Conservation (phyloP, 31 red algal species). For the Odonthalia washingtoniensis region DNA sequence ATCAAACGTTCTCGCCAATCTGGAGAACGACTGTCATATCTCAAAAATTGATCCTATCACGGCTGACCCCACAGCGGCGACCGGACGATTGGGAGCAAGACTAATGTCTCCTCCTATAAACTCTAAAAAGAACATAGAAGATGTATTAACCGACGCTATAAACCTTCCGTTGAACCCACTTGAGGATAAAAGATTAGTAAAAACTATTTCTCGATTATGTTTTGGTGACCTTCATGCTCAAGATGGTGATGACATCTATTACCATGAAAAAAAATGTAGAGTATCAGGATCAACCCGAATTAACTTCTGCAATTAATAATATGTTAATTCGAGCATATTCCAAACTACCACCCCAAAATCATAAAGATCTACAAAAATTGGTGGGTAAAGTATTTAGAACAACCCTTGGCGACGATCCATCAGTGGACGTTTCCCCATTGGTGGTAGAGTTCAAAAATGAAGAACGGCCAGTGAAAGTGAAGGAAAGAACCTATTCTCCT, state of each 20-base stretch:
- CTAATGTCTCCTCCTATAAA: too few species aligned
- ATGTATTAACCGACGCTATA: too few species aligned
- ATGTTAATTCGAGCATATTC: neutral
- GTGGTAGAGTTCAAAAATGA: neutral
- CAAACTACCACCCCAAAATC: neutral
- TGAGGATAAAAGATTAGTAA: too few species aligned
- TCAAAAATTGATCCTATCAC: constrained; percentile 3
- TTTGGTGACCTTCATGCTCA: too few species aligned
- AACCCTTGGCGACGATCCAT: constrained; percentile 9
- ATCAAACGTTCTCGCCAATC: constrained; percentile 25
- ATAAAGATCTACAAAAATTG: neutral
- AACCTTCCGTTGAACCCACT: too few species aligned
- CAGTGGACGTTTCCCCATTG: constrained; percentile 24
- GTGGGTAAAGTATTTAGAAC: constrained; percentile 4
- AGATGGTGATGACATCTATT: constrained; percentile 58
- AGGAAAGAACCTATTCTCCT: constrained; percentile 46
- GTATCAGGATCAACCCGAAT: neutral
- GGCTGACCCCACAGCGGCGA: neutral
- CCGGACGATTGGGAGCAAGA: constrained; percentile 17
- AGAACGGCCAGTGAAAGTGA: constrained; percentile 5
- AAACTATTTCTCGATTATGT: too few species aligned
- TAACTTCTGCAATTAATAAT: constrained; percentile 1
- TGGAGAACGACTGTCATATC: constrained; percentile 36
- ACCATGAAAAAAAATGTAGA: constrained; percentile 52
- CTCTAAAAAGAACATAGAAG: too few species aligned